Base-by-base conservation (phyloP, 768 basidiomycete species). In the Rhodotorula toruloides region DNA sequence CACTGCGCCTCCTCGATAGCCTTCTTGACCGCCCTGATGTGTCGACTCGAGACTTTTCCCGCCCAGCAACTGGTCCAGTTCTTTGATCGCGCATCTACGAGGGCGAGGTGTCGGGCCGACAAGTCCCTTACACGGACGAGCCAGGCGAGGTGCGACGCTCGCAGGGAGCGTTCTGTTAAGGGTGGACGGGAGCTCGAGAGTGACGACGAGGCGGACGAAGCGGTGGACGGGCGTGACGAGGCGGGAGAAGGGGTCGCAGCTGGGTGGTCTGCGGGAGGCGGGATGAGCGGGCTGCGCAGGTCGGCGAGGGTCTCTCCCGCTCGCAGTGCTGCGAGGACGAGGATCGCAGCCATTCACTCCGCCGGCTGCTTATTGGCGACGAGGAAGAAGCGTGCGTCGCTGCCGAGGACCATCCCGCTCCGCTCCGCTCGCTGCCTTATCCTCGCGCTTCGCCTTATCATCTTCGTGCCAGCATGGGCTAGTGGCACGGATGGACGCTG, bases 121-220 rank as follows among this genome's bases (percentile, higher is more conserved):
- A 67, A 44, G 43, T 62, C 50, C 7, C 66, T 60, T 14, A 48
- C 37, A n/a, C 66, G 60, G 46, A 62, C 22, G 29, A 58, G 37
- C 66, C 66, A 67, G 4, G n/a, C 12, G 22, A 67, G 56, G 66
- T 62, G 61, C 32, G 12, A 4, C 21, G 57, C 53, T 37, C 48
- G 50, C 14, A 67, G 66, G n/a, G 48, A 16, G 19, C 43, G 56
- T 34, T 67, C 66, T 16, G 66, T 67, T 19, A 67, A 39, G 1
- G 48, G 40, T 2, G 55, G n/a, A 4, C 43, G 44, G 16, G 29
- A 25, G 3, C 10, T 2, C 19, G 43, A 13, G 43, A 43, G 44
- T 5, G 14, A 37, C 34, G 25, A 29, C 10, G 58, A 11, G 11
- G 27, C 8, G 8, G 29, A 14, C n/a, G 39, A 32, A 11, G 48